Evolutionary conservation across 2,329 filamentous ascomycete genomes (phyloP), one percentile per base, ranked within the genome.

Genomic region (Alternaria longipes): DNA sequence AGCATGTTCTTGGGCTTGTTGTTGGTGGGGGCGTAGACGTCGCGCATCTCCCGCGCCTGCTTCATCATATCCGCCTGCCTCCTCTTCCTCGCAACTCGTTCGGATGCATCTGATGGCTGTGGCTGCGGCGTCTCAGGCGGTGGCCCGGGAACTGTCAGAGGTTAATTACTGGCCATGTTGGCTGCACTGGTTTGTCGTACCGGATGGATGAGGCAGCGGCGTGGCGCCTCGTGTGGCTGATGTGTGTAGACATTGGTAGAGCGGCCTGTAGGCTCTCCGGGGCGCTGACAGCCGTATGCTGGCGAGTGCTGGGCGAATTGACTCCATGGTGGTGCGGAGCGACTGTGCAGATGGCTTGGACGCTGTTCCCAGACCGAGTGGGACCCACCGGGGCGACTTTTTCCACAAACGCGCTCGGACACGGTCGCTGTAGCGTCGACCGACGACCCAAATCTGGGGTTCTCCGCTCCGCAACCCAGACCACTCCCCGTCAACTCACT

Each of bases 111-210:
- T 16, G 83, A 79, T 8, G 82, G 74, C 4, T 80, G 69, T 5
- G 85, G 82, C 50, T 81, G 79, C 16, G 87, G 87, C 20, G 85
- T 82, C 66, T 83, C 83, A 3, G 87, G 87, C 38, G 87, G 87
- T 54, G 87, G 87, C 4, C 87, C 87, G 50, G 86, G 81, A 11
- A 87, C 83, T 60, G 30, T 56, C 20, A 22, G 45, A 36, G 6
- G 57, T 60, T 41, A 60, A 52, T 36, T 47, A 32, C 30, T 52
- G 45, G 46, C 22, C 46, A 45, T 49, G 11, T 14, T 46, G 44
- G 42, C 45, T 34, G 38, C 22, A 14, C 20, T 34, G 40, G 8
- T 36, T 22, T 42, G 16, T 28, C 52, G 14, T 56, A 60, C 57
- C 57, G 11, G 85, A 87, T 55, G 87, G 82, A 64, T 82, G 81